Base-by-base conservation (phyloP, 345 rosid genomes). In the Lenwebbia sp. region DNA sequence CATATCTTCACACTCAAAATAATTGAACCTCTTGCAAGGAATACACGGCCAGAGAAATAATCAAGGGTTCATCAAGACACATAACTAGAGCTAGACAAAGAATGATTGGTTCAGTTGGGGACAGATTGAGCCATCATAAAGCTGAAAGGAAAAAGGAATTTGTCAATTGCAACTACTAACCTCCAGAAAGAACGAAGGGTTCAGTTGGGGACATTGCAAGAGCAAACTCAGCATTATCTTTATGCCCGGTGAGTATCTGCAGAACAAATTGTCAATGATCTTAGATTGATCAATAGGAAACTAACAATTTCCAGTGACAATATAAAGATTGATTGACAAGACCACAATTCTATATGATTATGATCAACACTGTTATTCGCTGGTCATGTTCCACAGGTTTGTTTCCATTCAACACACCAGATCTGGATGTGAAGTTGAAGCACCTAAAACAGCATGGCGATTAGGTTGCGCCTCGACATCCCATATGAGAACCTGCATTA, bases 151-250 rank as follows among this genome's bases (percentile, higher is more conserved):
- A 85, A 86, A 70, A 57, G 54, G 50, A 76, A 81, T 28, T n/a
- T 23, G 53, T 47, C 84, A 28, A 37, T 50, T 10, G 10, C 78
- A 25, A 15, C 28, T 37, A 62, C 85, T 13, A 62, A 94, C 94
- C 96, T 90, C 96, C 95, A 87, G 96, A 94, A 78, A 93, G 95
- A 76, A 93, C 94, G 86, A 89, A 92, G 50, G 95, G 93, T 55
- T 92, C 94, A 33, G 90, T 90, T 83, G 91, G 94, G 87, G 91
- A 89, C 96, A 92, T 92, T 50, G 94, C 94, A 85, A 94, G 94
- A 89, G 96, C 94, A 89, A 89, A 94, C 87, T 94, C 94, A 44
- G 94, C 96, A 88, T 89, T 54, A 76, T 92, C 94, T 85, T 90
- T 86, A 87, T 94, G 96, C 85, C 96, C 95, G 47, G 93, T 93